Evolutionary conservation across 192 early-diverging fungal species (phyloP).

Genomic region (Umbelopsis isabellina): DNA sequence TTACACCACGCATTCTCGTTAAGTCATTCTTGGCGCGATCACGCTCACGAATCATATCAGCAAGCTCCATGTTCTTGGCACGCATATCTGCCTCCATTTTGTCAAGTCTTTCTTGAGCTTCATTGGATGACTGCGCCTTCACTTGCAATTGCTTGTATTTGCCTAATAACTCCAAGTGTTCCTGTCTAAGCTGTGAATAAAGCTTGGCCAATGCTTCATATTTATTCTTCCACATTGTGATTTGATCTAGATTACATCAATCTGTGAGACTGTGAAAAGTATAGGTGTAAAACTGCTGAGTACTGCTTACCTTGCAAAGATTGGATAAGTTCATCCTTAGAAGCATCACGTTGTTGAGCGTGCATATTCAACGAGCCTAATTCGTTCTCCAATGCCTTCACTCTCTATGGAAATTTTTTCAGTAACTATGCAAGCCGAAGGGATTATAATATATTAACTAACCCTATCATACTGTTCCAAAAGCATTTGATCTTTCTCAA

Average conservation of each 20-base stretch:
- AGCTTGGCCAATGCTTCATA: constrained; percentile 97
- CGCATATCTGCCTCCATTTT: constrained; percentile 71
- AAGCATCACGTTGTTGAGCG: constrained; percentile 71
- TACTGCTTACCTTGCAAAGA: constrained; percentile 70
- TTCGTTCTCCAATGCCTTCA: constrained; percentile 86
- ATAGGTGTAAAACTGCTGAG: background rate
- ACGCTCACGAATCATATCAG: constrained; percentile 91
- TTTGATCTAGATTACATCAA: constrained; percentile 63
- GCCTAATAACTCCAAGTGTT: constrained; percentile 89
- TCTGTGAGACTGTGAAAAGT: background rate
- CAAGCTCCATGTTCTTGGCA: constrained; percentile 76
- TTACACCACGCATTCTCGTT: constrained; percentile 66
- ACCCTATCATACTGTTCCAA: constrained; percentile 87
- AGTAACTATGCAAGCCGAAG: background rate
- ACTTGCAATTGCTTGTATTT: constrained; percentile 87
- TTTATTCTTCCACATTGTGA: constrained; percentile 96
- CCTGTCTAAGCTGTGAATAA: constrained; percentile 96
- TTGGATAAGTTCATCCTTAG: constrained; percentile 86
- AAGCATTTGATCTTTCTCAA: constrained; percentile 81
- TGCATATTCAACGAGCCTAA: constrained; percentile 69
- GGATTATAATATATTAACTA: constrained; percentile 3
- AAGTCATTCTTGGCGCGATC: constrained; percentile 83
- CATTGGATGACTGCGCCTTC: constrained; percentile 82
- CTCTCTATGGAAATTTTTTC: constrained; percentile 52
- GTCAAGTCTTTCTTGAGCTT: constrained; percentile 82